phyloP scores from a whole-genome alignment of 768 basidiomycete species.

The Suillus luteus region DNA sequence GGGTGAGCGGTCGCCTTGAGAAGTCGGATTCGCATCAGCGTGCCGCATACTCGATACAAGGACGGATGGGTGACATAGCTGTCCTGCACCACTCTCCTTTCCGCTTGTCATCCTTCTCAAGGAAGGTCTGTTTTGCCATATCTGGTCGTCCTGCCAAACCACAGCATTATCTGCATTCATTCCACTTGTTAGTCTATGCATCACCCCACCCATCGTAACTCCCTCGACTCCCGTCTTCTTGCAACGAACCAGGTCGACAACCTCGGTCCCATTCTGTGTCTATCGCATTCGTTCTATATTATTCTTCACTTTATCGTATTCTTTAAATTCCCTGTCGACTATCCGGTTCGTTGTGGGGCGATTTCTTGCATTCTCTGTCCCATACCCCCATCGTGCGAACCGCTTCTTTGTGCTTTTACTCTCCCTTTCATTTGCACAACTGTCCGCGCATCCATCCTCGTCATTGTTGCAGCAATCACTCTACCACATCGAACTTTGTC shows the following conservation, averaged over 20 bases:
- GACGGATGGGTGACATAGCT: constrained; percentile 8
- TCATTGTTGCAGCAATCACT: constrained; percentile 50
- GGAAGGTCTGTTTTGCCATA: constrained; percentile 23
- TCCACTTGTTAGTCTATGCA: constrained; percentile 55
- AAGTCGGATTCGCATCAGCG: constrained; percentile 14
- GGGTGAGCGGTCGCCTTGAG: constrained; percentile 16
- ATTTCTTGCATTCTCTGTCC: constrained; percentile 30
- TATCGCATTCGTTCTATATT: constrained; percentile 69
- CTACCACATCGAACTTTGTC: constrained; percentile 42
- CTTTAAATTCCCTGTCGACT: constrained; percentile 41
- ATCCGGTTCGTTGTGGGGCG: constrained; percentile 36
- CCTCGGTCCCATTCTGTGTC: constrained; percentile 41
- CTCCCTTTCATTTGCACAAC: constrained; percentile 30
- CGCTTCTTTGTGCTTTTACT: constrained; percentile 22
- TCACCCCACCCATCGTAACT: constrained; percentile 50
- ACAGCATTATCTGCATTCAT: constrained; percentile 45
- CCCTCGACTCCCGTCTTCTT: constrained; percentile 43
- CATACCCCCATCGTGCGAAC: constrained; percentile 11
- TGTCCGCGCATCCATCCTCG: constrained; percentile 34
- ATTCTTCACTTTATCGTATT: constrained; percentile 82
- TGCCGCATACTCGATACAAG: constrained; percentile 25
- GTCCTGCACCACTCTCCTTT: constrained; percentile 1
- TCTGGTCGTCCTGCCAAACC: constrained; percentile 23
- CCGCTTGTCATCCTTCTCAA: constrained; percentile 16
- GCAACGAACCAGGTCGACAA: constrained; percentile 57